These are phyloP conservation scores for Sisymbrium altissimum DNA, from an alignment of 345 rosid genomes.

Conservation along the genomic window DNA sequence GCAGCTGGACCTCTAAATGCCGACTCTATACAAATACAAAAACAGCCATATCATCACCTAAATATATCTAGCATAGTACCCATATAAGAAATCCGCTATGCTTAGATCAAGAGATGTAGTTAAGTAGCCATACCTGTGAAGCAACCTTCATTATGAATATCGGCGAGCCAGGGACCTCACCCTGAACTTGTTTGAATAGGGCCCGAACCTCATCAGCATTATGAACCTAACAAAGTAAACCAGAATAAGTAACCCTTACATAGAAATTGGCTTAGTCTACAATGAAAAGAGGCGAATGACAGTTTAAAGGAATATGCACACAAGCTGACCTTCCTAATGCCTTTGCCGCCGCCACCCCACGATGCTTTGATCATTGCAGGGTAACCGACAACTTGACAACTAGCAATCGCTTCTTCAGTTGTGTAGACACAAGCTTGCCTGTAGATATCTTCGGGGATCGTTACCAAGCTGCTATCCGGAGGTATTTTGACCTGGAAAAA, in stretches of 20 bases:
- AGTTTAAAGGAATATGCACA: conserved; percentile 15
- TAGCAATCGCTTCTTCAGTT: conserved; percentile 96
- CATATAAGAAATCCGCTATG: conserved; percentile 2
- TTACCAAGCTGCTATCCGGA: conserved; percentile 65
- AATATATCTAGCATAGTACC: conserved; percentile 7
- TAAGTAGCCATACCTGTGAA: conserved; percentile 71
- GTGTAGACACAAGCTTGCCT: conserved; percentile 95
- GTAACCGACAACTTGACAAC: conserved; percentile 97
- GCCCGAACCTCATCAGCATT: conserved; percentile 97
- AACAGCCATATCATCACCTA: conserved; percentile 20
- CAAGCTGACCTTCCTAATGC: conserved; percentile 89
- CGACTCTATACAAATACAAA: conserved; percentile 61
- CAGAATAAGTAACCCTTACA: background rate
- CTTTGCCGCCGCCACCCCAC: conserved; percentile 99
- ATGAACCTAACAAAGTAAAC: conserved; percentile 62
- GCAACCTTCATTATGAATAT: conserved; percentile 99
- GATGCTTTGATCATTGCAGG: conserved; percentile 99
- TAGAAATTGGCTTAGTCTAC: background rate
- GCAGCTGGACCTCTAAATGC: conserved; percentile 96
- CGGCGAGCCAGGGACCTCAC: conserved; percentile 99
- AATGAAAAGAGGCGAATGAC: background rate
- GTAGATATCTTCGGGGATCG: conserved; percentile 85
- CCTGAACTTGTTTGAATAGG: conserved; percentile 98
- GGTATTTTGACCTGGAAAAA: conserved; percentile 78
- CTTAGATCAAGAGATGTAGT: conserved; percentile 22